Conservation (phyloP, 139 green algal species). For the Volvox africanus region DNA sequence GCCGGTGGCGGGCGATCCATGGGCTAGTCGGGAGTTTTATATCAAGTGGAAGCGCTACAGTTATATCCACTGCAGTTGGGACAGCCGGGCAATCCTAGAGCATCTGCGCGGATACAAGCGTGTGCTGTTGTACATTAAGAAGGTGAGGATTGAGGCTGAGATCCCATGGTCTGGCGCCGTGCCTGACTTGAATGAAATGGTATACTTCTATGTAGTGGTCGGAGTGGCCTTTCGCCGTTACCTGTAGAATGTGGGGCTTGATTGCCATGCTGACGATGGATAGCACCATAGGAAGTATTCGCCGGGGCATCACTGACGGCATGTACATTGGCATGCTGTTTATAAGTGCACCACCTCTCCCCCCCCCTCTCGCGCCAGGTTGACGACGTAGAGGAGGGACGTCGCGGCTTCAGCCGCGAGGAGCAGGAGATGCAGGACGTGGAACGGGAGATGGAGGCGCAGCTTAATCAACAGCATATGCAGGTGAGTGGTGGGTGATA, state of each 20-base stretch:
- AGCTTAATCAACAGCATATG: constrained; percentile 88
- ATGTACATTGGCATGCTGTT: no score
- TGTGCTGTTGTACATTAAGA: constrained; percentile 93
- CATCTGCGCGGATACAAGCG: constrained; percentile 90
- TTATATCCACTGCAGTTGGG: constrained; percentile 93
- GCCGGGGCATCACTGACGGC: no score
- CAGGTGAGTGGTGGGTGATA: constrained; percentile 42
- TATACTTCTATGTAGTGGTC: no score
- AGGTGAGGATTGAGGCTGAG: constrained; percentile 8
- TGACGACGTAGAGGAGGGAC: constrained; percentile 69
- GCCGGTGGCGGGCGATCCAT: constrained; percentile 64
- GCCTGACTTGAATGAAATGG: no score
- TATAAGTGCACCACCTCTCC: no score
- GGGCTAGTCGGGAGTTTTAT: constrained; percentile 83
- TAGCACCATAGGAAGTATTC: no score
- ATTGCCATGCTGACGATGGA: no score
- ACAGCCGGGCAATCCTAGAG: constrained; percentile 70
- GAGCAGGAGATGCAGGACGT: constrained; percentile 92
- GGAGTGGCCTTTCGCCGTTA: no score
- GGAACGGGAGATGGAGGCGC: constrained; percentile 86
- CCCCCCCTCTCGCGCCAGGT: constrained; percentile 30
- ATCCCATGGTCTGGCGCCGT: no score
- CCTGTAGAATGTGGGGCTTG: no score
- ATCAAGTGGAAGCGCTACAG: constrained; percentile 93
- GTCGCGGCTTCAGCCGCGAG: constrained; percentile 74